These are phyloP conservation scores for Plenodomus tracheiphilus DNA, from an alignment of 2,329 filamentous ascomycete species.

Conservation along the genomic window DNA sequence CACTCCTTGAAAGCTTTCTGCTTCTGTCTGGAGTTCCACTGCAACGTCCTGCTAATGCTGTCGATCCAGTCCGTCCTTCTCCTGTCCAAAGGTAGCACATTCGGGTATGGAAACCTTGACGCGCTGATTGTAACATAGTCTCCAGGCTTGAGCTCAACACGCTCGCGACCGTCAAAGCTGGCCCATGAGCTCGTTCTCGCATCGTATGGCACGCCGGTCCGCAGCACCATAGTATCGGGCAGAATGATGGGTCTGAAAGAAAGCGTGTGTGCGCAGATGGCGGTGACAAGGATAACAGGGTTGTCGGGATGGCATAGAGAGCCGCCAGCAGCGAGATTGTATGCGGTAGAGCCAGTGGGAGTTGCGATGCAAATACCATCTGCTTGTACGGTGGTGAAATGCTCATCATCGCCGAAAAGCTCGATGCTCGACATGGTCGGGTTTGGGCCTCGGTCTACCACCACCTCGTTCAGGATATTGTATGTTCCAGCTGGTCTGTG, in stretches of 20 bases:
- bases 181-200: slow-evolving; percentile 90
- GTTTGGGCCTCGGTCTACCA: slow-evolving; percentile 91
- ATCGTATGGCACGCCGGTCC: slow-evolving; percentile 92
- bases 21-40: slow-evolving; percentile 79
- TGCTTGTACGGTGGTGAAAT: slow-evolving; percentile 90
- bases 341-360: slow-evolving; percentile 91
- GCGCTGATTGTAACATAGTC: slow-evolving; percentile 87
- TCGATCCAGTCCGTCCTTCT: slow-evolving; percentile 81
- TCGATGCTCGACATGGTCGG: slow-evolving; percentile 92
- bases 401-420: slow-evolving; percentile 91
- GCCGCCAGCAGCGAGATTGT: slow-evolving; percentile 94
- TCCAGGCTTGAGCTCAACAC: slow-evolving; percentile 72
- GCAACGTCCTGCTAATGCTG: slow-evolving; percentile 75
- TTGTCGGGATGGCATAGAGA: slow-evolving; percentile 95
- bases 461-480: slow-evolving; percentile 96
- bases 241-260: slow-evolving; percentile 96
- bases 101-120: slow-evolving; percentile 78
- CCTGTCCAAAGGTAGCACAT: slow-evolving; percentile 69
- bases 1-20: slow-evolving; percentile 61
- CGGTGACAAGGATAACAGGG: slow-evolving; percentile 90
- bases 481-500: slow-evolving; percentile 82
- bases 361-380: slow-evolving; percentile 94
- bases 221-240: slow-evolving; percentile 91
- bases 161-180: slow-evolving; percentile 92
- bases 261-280: slow-evolving; percentile 92